Evolutionary conservation across 192 early-diverging fungal genomes (phyloP), one percentile per base, ranked within the genome.

Genomic region (Entomortierella beljakovae): DNA sequence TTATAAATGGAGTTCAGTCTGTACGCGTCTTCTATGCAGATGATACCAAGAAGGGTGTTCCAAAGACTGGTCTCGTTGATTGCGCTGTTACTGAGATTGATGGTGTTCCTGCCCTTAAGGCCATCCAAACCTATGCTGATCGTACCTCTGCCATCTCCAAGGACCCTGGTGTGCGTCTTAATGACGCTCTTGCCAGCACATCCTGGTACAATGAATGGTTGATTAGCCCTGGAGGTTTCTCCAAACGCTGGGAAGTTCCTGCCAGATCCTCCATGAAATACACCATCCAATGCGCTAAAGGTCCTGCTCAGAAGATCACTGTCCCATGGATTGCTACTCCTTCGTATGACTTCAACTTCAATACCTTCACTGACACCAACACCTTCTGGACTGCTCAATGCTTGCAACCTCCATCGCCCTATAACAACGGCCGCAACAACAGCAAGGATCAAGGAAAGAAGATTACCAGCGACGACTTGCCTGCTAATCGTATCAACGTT

Each of bases 111-210:
- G 81, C 81, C 22, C 35, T 82, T 23, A 53, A 76, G 29, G 68
- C 61, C 38, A 46, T 82, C 48, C 72, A 70, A 18, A 59, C 70
- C 8, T 76, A 63, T 43, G 65, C 81, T 6, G 72, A 76, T 32
- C 68, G 73, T 28, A 82, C 63, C n/a, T 55, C 73, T 0, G 68
- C 69, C 28, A 69, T 82, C 29, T 82, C 81, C 34, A 82, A 82
- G 65, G 81, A 82, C 40, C 72, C 69, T 23, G 81, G 81, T 67
- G 81, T 82, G 34, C 72, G 81, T 60, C 73, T 82, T 2, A 82
- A 82, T 52, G 64, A 76, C 48, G 81, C 81, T 57, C 58, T 82
- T 13, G 72, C 81, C 54, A 58, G 58, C 28, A 70, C 73, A 11
- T 69, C 75, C 28, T 79, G 75, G 75, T 79, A 79, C 68, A 55